phyloP scores from a whole-genome alignment of 495 filamentous ascomycete genomes.

The Trichoderma parareesei region DNA sequence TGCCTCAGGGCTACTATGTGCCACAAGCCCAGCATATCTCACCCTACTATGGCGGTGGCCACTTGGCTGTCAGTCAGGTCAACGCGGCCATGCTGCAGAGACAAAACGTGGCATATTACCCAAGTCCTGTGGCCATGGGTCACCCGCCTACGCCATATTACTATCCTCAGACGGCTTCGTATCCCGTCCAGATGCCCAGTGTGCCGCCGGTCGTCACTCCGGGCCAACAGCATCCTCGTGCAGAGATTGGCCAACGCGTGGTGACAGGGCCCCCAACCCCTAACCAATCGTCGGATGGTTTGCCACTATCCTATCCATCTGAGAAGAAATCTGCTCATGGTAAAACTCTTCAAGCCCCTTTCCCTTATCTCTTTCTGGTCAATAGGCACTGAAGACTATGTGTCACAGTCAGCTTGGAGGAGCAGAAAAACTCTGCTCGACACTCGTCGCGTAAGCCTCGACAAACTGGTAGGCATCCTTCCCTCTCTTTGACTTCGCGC shows the following conservation, averaged over 20 bases:
- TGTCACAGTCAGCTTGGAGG: constrained; percentile 11
- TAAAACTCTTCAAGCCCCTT: neutral
- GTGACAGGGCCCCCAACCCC: neutral
- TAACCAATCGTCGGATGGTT: neutral
- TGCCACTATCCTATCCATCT: neutral
- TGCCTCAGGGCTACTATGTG: constrained; percentile 32
- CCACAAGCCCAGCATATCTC: constrained; percentile 32
- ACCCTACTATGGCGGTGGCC: constrained; percentile 28
- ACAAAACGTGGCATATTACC: constrained; percentile 30
- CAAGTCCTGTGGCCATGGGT: constrained; percentile 26
- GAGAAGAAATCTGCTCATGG: neutral
- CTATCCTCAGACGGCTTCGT: constrained; percentile 27
- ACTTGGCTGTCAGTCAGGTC: constrained; percentile 25
- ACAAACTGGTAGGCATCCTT: constrained; percentile 46
- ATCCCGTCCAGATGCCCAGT: constrained; percentile 10
- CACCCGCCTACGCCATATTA: constrained; percentile 30
- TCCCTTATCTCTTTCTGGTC: neutral
- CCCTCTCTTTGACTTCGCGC: neutral
- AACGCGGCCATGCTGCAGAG: constrained; percentile 25
- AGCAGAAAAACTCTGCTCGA: constrained; percentile 50
- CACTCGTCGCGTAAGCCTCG: constrained; percentile 91
- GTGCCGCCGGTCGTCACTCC: neutral
- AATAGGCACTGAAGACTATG: constrained; percentile 18
- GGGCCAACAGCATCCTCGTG: neutral
- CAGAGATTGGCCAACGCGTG: neutral